A percentile compares a stretch with the other conserved stretches of the same genome.
These are phyloP conservation scores for Chrysoporthe cubensis DNA, from an alignment of 2,329 filamentous ascomycete species.

Conservation along the genomic window DNA sequence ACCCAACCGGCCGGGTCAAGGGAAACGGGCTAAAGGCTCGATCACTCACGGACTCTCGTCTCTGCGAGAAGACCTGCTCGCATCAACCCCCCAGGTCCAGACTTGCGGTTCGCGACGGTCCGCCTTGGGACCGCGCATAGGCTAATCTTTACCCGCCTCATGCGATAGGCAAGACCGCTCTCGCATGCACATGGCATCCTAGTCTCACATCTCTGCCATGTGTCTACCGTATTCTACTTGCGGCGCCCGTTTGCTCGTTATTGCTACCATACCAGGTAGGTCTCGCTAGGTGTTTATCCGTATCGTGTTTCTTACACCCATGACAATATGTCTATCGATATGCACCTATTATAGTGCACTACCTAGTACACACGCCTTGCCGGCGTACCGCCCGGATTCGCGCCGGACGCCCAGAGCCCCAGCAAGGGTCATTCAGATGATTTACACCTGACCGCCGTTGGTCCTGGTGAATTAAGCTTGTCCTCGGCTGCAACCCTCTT, in stretches of 20 bases:
- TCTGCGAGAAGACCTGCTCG: background rate
- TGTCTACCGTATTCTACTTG: background rate
- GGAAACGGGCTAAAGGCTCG: background rate
- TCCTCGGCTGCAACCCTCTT: background rate
- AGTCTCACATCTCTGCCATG: background rate
- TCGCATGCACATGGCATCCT: slow-evolving; percentile 2
- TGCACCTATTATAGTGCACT: too few relatives aligned
- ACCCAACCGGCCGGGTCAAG: background rate
- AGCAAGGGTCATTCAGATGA: background rate
- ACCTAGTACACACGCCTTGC: too few relatives aligned
- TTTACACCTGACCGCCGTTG: background rate
- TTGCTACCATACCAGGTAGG: background rate
- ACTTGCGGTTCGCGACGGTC: background rate
- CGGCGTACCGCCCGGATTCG: background rate
- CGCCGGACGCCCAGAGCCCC: background rate
- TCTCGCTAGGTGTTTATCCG: background rate
- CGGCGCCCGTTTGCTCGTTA: background rate
- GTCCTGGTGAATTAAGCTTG: too few relatives aligned
- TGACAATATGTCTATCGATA: background rate
- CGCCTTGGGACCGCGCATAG: background rate
- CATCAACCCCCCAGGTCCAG: background rate
- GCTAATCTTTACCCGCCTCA: background rate
- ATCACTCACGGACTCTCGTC: background rate
- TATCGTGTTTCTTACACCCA: background rate
- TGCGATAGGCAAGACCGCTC: background rate